Base-by-base conservation (phyloP, 768 basidiomycete species). In the Mrakia gelida region DNA sequence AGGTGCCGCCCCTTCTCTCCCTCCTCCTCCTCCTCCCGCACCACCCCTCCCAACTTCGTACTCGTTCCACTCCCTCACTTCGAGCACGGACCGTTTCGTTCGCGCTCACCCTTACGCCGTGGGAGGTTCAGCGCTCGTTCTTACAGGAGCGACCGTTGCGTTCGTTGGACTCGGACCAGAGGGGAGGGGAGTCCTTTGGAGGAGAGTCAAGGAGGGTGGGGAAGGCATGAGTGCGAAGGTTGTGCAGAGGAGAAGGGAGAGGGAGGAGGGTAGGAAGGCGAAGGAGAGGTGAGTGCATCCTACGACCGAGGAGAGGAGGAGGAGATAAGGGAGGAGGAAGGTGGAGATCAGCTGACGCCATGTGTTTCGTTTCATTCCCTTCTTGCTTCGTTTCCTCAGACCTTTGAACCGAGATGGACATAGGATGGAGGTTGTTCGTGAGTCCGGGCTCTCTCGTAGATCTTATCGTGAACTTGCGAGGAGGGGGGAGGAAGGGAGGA, bases 321-420 rank as follows among this genome's bases (percentile, higher is more conserved):
- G 41, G 21, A 45, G 34, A 34, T 41, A 38, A 30, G 30, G 32
- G 34, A 26, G 67, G 30, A 34, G 41, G 67, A 38, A 15, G 34
- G 32, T 21, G 32, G 32, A 18, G 16, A 38, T 70, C 67, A 70
- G 67, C 67, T 70, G 67, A 70, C 38, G 34, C 10, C 38, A 1
- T 21, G 23, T 7, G 21, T 70, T 41, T 16, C 43, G 26, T 38
- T 34, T 70, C 41, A 6, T 45, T 70, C 67, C 38, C 18, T 26
- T 45, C 7, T 41, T 52, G 1, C 18, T 16, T 52, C 18, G 49
- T 7, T 52, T 10, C 16, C n/a, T n/a, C 21, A 70, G 67, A 38
- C 67, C 67, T 4, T 38, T 70, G 34, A 70, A n/a, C 26, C 34
- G 67, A 41, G 67, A 70, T 70, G 67, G 67, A 70, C 67, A 70